Base-by-base conservation (phyloP, 768 basidiomycete genomes). In the Lentinula sp. region DNA sequence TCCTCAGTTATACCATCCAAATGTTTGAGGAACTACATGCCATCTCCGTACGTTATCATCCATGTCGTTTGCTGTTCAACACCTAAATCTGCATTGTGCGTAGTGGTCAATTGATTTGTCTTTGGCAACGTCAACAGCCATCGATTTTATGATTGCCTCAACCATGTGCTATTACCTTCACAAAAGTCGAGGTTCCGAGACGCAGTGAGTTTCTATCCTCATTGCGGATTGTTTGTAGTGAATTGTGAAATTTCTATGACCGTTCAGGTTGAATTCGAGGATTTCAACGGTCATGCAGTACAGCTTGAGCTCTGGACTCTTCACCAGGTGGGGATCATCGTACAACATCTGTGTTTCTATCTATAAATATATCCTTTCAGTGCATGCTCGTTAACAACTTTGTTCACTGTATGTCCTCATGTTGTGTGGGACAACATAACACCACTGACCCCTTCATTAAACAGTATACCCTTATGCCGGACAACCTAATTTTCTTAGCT, bases 51-150 rank as follows among this genome's bases (percentile, higher is more conserved):
- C 63, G 75, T 68, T 10, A 23, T 39, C 21, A 34, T 37, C 18
- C 10, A 45, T 48, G 4, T 13, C 28, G 21, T 11, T n/a, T 8
- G 10, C 15, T 39, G 43, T 34, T 35, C 48, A 34, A 52, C 15
- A 18, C n/a, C 28, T 13, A 8, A 35, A 1, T n/a, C 10, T 45
- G 39, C n/a, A 13, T 2, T 9, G 7, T 43, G 46, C 11, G 31
- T 37, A 80, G 78, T 81, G 79, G 78, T 70, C 73, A 1, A 73
- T 82, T 53, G 67, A 75, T 32, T 69, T 75, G 15, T 78, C 78
- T 0, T 67, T 81, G 2, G 76, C 74, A 1, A 71, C 78, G 0
- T 71, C 76, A 6, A 80, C 80, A 0, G 58, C 71, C 21, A 80
- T 79, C 61, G 80, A 82, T 60, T 76, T 81, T 59, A 61, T 77